Evolutionary conservation across 1,284 basidiomycete species (phyloP).

Genomic region (Rhizopogon hawkerae): DNA sequence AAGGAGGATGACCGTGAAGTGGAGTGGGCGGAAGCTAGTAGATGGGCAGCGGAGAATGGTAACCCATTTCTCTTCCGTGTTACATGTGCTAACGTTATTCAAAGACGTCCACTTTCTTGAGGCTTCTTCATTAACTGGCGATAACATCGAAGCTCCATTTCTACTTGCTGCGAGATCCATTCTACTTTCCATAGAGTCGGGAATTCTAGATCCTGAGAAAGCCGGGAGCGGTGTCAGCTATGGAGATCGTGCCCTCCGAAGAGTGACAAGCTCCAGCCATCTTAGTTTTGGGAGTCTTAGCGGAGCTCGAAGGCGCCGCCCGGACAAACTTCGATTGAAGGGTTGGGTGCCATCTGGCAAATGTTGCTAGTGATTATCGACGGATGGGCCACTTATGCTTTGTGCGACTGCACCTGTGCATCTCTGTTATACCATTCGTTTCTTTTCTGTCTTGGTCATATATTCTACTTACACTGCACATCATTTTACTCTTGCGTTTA

Average conservation of each 20-base stretch:
- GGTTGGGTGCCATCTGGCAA: conserved; percentile 48
- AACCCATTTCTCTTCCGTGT: conserved; percentile 3
- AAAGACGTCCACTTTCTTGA: conserved; percentile 89
- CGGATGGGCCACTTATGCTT: conserved; percentile 3
- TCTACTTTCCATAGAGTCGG: conserved; percentile 88
- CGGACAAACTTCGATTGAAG: conserved; percentile 51
- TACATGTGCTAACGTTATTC: conserved; percentile 5
- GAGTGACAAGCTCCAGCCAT: conserved; percentile 78
- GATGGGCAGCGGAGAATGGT: conserved; percentile 95
- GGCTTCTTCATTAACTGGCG: conserved; percentile 85
- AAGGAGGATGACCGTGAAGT: conserved; percentile 91
- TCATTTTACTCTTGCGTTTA: conserved; percentile 10
- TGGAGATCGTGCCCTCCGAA: conserved; percentile 83
- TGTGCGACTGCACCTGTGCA: conserved; percentile 11
- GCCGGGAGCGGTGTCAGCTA: conserved; percentile 93
- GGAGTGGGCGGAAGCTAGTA: conserved; percentile 87
- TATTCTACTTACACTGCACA: conserved; percentile 6
- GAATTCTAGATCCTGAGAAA: conserved; percentile 86
- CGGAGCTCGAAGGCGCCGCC: conserved; percentile 47
- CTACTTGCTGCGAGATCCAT: conserved; percentile 85
- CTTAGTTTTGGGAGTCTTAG: conserved; percentile 74
- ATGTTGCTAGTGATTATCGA: conserved; percentile 38
- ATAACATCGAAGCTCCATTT: conserved; percentile 93
- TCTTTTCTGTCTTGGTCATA: background rate
- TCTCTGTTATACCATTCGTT: conserved; percentile 8